Percentiles rank a stretch among this genome's conserved stretches.
Evolutionary conservation across 176 grass and related monocot species (phyloP).

Genomic region (Echinochloa phyllopogon): DNA sequence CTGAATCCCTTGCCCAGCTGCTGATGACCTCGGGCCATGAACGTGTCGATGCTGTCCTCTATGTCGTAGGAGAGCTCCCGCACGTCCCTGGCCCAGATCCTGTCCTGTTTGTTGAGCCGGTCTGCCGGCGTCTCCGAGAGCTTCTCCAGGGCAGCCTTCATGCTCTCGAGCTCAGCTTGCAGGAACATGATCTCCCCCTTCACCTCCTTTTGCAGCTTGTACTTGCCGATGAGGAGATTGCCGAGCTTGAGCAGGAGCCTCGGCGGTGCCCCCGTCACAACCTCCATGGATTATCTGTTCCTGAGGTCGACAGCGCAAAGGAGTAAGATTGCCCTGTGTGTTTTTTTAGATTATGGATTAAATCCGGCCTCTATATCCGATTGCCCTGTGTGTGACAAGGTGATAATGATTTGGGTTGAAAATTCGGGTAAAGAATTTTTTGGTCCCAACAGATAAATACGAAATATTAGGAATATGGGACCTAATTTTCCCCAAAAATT

Average conservation of each 20-base stretch:
- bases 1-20: too few species aligned
- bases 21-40: neutral
- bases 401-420: too few species aligned
- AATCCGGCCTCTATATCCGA: too few species aligned
- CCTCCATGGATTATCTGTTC: neutral
- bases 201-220: neutral
- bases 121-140: neutral
- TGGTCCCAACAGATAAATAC: too few species aligned
- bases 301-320: too few species aligned
- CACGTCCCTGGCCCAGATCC: neutral
- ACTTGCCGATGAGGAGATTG: neutral
- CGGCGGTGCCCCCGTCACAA: neutral
- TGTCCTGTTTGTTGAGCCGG: neutral
- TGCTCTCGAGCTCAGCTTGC: neutral
- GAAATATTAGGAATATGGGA: too few species aligned
- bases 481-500: too few species aligned
- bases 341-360: too few species aligned
- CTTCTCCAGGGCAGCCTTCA: neutral
- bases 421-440: too few species aligned
- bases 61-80: conserved; percentile 30
- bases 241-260: neutral
- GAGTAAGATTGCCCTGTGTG: too few species aligned
- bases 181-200: conserved; percentile 2
- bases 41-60: conserved; percentile 5
- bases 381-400: too few species aligned